Conservation (phyloP, 2,329 filamentous ascomycete genomes). For the Pseudocercospora fijiensis region DNA sequence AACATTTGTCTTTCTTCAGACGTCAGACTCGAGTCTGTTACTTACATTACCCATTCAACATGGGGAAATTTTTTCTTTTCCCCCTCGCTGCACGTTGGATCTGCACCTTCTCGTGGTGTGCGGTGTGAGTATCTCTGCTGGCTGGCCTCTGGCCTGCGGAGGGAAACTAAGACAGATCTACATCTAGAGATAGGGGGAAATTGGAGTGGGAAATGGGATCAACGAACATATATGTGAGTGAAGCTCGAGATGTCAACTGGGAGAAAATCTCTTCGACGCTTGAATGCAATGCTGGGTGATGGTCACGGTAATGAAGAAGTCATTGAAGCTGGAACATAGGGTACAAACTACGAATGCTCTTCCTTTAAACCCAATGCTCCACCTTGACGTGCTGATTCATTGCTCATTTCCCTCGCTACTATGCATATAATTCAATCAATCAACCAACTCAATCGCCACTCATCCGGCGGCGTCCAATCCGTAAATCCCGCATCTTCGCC, state of each 20-base stretch:
- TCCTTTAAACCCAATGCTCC: background rate
- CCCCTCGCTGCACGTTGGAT: background rate
- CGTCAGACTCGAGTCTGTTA: no score
- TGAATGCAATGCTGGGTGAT: background rate
- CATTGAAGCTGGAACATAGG: background rate
- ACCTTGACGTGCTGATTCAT: background rate
- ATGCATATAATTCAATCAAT: background rate
- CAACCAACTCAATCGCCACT: no score
- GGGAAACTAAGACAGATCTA: background rate
- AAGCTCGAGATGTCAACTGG: background rate
- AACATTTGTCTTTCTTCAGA: no score
- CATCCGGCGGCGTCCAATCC: slow-evolving; percentile 17
- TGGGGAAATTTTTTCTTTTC: background rate
- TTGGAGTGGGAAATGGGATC: no score
- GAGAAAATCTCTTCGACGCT: background rate
- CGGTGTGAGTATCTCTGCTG: background rate
- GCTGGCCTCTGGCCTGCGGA: no score
- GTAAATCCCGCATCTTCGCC: slow-evolving; percentile 42
- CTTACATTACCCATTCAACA: background rate
- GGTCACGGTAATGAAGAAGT: background rate
- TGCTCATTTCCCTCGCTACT: background rate
- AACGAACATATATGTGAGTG: no score
- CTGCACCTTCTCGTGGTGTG: background rate
- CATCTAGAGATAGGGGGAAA: no score
- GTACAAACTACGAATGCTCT: background rate